Percentiles rank a stretch among this genome's conserved stretches.
phyloP scores from a whole-genome alignment of 192 early-diverging fungal genomes.

The Pilaira anomala region DNA sequence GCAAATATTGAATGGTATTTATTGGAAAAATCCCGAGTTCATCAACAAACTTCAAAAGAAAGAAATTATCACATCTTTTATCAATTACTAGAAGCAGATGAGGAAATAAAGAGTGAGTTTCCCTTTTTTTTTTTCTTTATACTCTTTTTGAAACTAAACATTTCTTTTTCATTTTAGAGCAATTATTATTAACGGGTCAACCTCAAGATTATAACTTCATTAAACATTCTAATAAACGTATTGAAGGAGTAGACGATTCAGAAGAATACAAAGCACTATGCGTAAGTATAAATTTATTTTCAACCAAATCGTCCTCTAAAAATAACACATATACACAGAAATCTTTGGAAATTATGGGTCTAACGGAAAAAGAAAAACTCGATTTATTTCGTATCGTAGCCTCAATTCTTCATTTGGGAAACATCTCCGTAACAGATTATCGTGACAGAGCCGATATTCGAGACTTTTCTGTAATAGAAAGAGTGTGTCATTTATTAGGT shows the following conservation, averaged over 20 bases:
- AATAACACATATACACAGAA: no score
- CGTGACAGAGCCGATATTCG: slow-evolving; percentile 85
- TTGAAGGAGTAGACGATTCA: slow-evolving; percentile 91
- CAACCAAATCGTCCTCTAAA: no score
- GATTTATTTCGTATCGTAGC: slow-evolving; percentile 84
- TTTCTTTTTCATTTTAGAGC: not conserved
- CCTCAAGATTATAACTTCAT: slow-evolving; percentile 54
- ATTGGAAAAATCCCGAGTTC: slow-evolving; percentile 95
- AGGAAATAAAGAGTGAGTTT: slow-evolving; percentile 58
- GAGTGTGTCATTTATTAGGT: slow-evolving; percentile 92
- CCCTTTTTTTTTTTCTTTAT: not conserved
- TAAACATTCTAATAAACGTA: slow-evolving; percentile 78
- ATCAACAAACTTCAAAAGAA: slow-evolving; percentile 87
- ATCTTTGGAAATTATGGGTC: slow-evolving; percentile 81
- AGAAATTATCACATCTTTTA: slow-evolving; percentile 98
- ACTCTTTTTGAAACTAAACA: not conserved
- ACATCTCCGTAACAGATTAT: slow-evolving; percentile 75
- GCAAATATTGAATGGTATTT: slow-evolving; percentile 98
- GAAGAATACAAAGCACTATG: slow-evolving; percentile 73
- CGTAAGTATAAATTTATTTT: slow-evolving; percentile 37
- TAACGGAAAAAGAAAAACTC: slow-evolving; percentile 70
- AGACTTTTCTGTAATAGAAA: slow-evolving; percentile 72
- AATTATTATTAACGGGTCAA: slow-evolving; percentile 19
- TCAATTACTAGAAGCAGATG: slow-evolving; percentile 90
- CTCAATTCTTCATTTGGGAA: slow-evolving; percentile 89